Conservation (phyloP, 805 yeast species). For the Kodamaea kakaduensis region DNA sequence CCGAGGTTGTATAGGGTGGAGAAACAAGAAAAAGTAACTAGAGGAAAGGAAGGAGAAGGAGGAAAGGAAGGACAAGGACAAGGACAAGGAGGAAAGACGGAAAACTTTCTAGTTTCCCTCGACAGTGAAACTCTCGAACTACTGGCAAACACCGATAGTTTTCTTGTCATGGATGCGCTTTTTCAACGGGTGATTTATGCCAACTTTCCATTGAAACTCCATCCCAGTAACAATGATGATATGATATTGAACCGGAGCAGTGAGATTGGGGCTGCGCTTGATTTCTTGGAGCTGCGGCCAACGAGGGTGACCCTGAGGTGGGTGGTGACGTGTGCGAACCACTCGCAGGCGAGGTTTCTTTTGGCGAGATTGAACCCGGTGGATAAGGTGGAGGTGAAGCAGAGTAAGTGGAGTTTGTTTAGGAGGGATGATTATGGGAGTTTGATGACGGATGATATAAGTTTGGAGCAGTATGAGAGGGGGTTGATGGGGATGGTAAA, state of each 20-base stretch:
- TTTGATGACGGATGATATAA: slow-evolving; percentile 21
- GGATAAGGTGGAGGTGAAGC: slow-evolving; percentile 5
- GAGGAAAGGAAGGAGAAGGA: too few relatives aligned
- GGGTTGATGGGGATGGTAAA: slow-evolving; percentile 20
- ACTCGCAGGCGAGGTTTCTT: slow-evolving; percentile 37
- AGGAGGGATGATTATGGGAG: slow-evolving; percentile 2
- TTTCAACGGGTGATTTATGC: slow-evolving; percentile 25
- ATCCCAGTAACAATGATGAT: slow-evolving; percentile 26
- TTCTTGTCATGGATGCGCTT: slow-evolving; percentile 29
- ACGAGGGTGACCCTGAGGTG: slow-evolving; percentile 17
- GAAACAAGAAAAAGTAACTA: neutral
- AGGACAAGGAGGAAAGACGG: too few relatives aligned
- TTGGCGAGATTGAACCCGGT: slow-evolving; percentile 27
- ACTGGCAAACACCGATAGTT: slow-evolving; percentile 9
- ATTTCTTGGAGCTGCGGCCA: slow-evolving; percentile 13
- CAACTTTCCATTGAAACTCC: slow-evolving; percentile 17
- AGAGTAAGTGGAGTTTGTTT: slow-evolving; percentile 5
- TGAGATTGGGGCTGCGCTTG: slow-evolving; percentile 13
- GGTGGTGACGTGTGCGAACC: slow-evolving; percentile 31
- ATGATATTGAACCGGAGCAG: slow-evolving; percentile 12
- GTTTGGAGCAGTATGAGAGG: slow-evolving; percentile 24
- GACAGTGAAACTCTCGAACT: slow-evolving; percentile 16
- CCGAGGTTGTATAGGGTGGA: slow-evolving; percentile 25
- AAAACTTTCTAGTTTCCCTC: slow-evolving; percentile 11
- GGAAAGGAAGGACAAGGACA: too few relatives aligned